Base-by-base conservation (phyloP, 1,139 yeast genomes). In the Pichia sp. region DNA sequence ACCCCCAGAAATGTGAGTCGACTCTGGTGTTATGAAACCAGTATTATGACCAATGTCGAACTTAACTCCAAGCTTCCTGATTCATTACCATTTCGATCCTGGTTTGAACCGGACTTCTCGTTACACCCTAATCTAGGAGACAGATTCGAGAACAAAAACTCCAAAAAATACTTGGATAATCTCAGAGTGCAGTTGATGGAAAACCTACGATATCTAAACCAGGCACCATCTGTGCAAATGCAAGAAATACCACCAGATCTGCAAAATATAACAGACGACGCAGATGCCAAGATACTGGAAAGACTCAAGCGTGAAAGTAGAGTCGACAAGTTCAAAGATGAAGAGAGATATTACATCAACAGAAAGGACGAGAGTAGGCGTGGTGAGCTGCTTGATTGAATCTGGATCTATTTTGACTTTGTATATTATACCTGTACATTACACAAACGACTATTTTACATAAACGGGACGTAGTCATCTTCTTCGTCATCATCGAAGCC, bases 1-100 rank as follows among this genome's bases (percentile, higher is more conserved):
- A 91, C 97, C 14, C 91, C 91, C 83, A 73, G 97, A 59, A 91
- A 91, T 58, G 98, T 91, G 32, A 87, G 96, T 23, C 71, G 97
- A 52, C 80, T 96, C 8, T 91, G 98, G 98, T 79, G 96, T 28
- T 88, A 73, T 56, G 98, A 91, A 62, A 93, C 98, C 0, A 80
- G 94, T 30, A 74, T 91, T 3, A 68, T 88, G 54, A 78, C 86
- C 39, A 91, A 85, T 51, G 84, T 82, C 1, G 73, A 82, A 18
- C 59, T 91, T 39, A 85, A 83, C 39, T 69, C 81, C 19, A 77
- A 77, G 46, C 67, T 91, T 34, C 98, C 98, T 0, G 76, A 77
- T 27, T 69, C 69, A 28, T 59, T 88, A 35, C 96, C 97, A 1
- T 85, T 87, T 41, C 76, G 83, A 55, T 78, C 80, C 47, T 84